These are phyloP conservation scores for Scutellaria galericulata DNA, from an alignment of 257 asterid species.

Conservation along the genomic window DNA sequence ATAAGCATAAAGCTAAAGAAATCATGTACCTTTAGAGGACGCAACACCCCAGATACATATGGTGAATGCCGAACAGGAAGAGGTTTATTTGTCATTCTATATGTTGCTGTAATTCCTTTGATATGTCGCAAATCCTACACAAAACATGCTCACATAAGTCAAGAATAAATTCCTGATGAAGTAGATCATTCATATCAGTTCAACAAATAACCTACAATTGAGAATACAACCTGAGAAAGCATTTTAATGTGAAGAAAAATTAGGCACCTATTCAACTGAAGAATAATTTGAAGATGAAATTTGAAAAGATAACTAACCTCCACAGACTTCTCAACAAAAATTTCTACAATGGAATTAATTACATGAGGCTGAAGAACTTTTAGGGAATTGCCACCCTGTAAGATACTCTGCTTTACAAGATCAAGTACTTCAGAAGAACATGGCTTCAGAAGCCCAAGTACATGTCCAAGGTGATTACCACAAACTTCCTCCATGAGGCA, in stretches of 20 bases:
- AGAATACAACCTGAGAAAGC: slow-evolving; percentile 14
- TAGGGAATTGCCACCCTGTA: slow-evolving; percentile 75
- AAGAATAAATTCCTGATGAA: slow-evolving; percentile 19
- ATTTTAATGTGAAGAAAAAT: slow-evolving; percentile 18
- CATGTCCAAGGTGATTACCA: slow-evolving; percentile 67
- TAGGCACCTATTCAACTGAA: slow-evolving; percentile 16
- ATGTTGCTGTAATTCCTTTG: slow-evolving; percentile 96
- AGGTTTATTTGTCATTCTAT: slow-evolving; percentile 96
- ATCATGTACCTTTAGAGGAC: slow-evolving; percentile 75
- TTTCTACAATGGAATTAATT: slow-evolving; percentile 65
- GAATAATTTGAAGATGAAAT: slow-evolving; percentile 16
- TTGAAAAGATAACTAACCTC: slow-evolving; percentile 58
- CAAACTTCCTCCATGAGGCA: slow-evolving; percentile 69
- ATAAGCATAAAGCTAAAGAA: slow-evolving; percentile 32
- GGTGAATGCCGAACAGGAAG: slow-evolving; percentile 96
- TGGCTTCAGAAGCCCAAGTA: slow-evolving; percentile 70
- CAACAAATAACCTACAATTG: slow-evolving; percentile 10
- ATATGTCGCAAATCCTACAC: slow-evolving; percentile 84
- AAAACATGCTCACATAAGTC: slow-evolving; percentile 34
- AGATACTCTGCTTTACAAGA: slow-evolving; percentile 84
- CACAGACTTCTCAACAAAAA: slow-evolving; percentile 81
- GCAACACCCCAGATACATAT: slow-evolving; percentile 78
- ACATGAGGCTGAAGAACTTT: slow-evolving; percentile 74
- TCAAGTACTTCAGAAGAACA: slow-evolving; percentile 81
- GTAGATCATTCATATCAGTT: slow-evolving; percentile 29